Base-by-base conservation (phyloP, 164 flowering plant species). In the Chimonanthus salicifolius region DNA sequence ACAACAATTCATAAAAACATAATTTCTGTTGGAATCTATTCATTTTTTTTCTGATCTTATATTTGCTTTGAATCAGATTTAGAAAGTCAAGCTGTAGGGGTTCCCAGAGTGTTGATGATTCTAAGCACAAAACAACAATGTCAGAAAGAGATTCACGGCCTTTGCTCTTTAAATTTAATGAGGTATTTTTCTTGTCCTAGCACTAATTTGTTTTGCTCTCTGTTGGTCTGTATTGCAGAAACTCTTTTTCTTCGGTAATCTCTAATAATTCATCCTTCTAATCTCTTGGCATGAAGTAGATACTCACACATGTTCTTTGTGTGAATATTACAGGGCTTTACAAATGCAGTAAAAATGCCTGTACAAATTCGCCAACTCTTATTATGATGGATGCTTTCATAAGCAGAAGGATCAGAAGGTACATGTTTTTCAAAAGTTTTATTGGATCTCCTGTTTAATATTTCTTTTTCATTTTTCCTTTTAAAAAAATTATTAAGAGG, bases 341-440 rank as follows among this genome's bases (percentile, higher is more conserved):
- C 97, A 58, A 94, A 93, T 87, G 98, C 98, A 49, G 89, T 93
- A 0, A 93, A 90, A 80, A 86, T 91, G 81, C 97, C 98, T 4
- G 94, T 91, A 48, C 83, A 91, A 33, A 83, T 91, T 20, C 86
- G 87, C 6, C 97, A 93, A 67, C 85, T 93, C 77, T 82, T 93
- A 21, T 64, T 72, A 49, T 88, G 79, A 86, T 1, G 47, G 16
- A 66, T 18, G 33, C 65, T 16, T 18, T 62, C 7, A 62, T 62
- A 33, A 33, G 33, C 1, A 33, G 33, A 33, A 33, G 33, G 33
- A 33, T 33, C 33, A 33, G 33, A 33, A 33, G 33, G 33, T 33
- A 33, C 33, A 33, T 33, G 33, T 33, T 33, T 33, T 33, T 33
- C 33, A 33, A 33, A 33, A 33, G 1, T 33, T 33, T 33, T 33